Evolutionary conservation across 2,329 filamentous ascomycete genomes (phyloP), one percentile per base, ranked within the genome.

Genomic region (Thielaviopsis punctulata): DNA sequence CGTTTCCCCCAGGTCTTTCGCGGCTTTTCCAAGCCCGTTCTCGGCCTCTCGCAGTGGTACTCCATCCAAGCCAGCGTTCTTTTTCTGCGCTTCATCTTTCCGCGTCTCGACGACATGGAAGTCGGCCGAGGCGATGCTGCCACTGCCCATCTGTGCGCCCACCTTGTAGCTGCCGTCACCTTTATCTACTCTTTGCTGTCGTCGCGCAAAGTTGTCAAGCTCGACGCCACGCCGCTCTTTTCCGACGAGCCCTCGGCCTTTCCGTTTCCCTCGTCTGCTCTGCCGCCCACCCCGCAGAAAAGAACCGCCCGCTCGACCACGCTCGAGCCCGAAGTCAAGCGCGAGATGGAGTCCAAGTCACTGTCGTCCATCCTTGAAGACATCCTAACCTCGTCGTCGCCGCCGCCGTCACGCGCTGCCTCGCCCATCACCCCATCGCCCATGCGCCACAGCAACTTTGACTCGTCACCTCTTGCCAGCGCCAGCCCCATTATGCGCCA

Each of bases 11-110:
- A 80, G 58, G 75, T 73, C 3, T 68, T 71, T 30, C 69, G 74
- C n/a, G 80, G 77, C 52, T 82, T 74, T 61, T 75, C 70, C 24
- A 72, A 67, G 56, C 79, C 76, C 53, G 69, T 85, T 27, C 62
- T 72, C 2, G 80, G 81, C 0, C 72, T 85, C 12, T 67, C 69
- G 3, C 72, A 77, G 49, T 84, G 84, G 72, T 85, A 86, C 60
- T 71, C 70, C 1, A 75, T 82, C 56, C 84, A 88, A 60, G 61
- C 72, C 1, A 61, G 82, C 27, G 70, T 80, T 21, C 61, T 86
- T 10, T 61, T 72, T 5, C 64, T 80, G 10, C 73, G 84, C 36
- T 63, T 72, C 43, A 59, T 73, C 15, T 73, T 77, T 48, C 64
- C 69, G 19, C 66, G 63, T 13, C 62, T 73, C 18, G 57, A 67